Evolutionary conservation across 2,329 filamentous ascomycete species (phyloP).

Genomic region (Pleoardoris graminearum): DNA sequence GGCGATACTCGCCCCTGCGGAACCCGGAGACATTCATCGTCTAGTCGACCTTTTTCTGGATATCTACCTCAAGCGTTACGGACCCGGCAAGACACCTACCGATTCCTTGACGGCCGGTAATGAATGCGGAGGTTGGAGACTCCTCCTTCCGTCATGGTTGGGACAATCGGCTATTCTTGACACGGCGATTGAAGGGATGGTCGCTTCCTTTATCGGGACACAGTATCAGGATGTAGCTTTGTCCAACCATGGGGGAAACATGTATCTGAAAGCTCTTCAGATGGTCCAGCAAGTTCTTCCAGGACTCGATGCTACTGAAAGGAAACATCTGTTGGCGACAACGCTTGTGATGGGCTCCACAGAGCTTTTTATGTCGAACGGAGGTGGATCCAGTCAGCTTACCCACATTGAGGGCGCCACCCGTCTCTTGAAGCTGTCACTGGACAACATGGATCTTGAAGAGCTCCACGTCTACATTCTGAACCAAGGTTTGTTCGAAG

Average conservation of each 20-base stretch:
- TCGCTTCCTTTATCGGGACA: constrained; percentile 20
- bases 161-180: constrained; percentile 22
- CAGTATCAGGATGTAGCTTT: constrained; percentile 20
- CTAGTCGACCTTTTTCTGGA: constrained; percentile 22
- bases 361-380: constrained; percentile 25
- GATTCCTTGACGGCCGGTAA: constrained; percentile 15
- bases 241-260: constrained; percentile 12
- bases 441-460: constrained; percentile 13
- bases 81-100: constrained; percentile 8
- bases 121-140: constrained; percentile 24
- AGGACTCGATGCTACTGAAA: constrained; percentile 10
- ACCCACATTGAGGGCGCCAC: constrained; percentile 26
- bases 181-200: constrained; percentile 23
- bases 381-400: constrained; percentile 17
- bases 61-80: constrained; percentile 20
- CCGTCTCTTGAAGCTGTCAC: constrained; percentile 15
- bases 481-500: constrained; percentile 23
- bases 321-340: constrained; percentile 22
- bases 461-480: constrained; percentile 23
- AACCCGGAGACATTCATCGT: constrained; percentile 13
- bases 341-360: constrained; percentile 25
- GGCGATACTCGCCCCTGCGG: constrained; percentile 8
- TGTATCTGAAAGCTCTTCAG: constrained; percentile 23
- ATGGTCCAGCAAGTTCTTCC: constrained; percentile 21
- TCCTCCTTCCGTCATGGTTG: constrained; percentile 20